Percentiles rank a stretch among this genome's conserved stretches.
Evolutionary conservation across 2,329 filamentous ascomycete species (phyloP).

Genomic region (Hymenoscyphus repandus): DNA sequence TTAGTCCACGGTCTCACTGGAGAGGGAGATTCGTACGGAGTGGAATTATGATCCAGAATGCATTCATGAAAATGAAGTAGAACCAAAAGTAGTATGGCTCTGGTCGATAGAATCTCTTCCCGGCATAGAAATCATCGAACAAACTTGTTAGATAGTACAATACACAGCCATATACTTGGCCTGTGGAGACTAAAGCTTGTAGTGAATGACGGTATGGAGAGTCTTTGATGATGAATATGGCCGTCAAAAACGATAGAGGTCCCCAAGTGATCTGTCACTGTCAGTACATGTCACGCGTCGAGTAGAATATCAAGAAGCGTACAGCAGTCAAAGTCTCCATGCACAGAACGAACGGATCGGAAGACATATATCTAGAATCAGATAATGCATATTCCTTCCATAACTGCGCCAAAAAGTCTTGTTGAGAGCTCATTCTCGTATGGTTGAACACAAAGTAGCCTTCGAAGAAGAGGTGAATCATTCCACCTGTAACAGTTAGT

Average conservation of each 20-base stretch:
- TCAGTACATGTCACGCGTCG: too few relatives aligned
- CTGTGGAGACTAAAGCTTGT: slow-evolving; percentile 33
- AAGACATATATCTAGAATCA: slow-evolving; percentile 50
- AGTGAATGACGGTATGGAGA: slow-evolving; percentile 42
- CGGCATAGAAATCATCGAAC: slow-evolving; percentile 41
- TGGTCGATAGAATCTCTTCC: slow-evolving; percentile 49
- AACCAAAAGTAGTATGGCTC: slow-evolving; percentile 59
- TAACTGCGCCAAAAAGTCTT: slow-evolving; percentile 45
- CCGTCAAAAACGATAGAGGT: slow-evolving; percentile 49
- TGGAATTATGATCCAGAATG: slow-evolving; percentile 55
- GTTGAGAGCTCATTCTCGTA: slow-evolving; percentile 35
- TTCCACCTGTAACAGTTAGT: slow-evolving; percentile 40
- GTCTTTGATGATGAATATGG: slow-evolving; percentile 39
- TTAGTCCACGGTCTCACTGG: neutral
- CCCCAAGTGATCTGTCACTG: slow-evolving; percentile 53
- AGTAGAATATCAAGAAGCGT: slow-evolving; percentile 5
- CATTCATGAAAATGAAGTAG: slow-evolving; percentile 57
- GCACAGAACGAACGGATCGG: slow-evolving; percentile 46
- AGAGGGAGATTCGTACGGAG: slow-evolving; percentile 37
- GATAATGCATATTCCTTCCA: slow-evolving; percentile 56
- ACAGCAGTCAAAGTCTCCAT: slow-evolving; percentile 50
- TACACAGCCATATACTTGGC: slow-evolving; percentile 43
- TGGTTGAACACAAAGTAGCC: slow-evolving; percentile 46
- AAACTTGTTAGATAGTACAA: slow-evolving; percentile 57
- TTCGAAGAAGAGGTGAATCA: slow-evolving; percentile 30